Base-by-base conservation (phyloP, 108 stramenopile species). In the Nitzschia putrida region DNA sequence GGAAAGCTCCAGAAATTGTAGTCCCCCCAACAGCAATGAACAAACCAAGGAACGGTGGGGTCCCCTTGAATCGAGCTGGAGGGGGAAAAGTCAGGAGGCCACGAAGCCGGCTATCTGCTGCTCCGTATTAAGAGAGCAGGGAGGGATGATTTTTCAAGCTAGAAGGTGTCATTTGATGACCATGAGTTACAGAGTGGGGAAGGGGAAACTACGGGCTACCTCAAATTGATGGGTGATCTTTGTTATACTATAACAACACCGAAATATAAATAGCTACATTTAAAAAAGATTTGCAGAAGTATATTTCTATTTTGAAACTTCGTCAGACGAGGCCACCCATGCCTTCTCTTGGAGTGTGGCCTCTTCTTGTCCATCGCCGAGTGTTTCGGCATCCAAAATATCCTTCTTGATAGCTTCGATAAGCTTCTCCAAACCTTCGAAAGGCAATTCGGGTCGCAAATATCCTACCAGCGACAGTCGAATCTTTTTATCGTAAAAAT, bases 351-450 rank as follows among this genome's bases (percentile, higher is more conserved):
- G 13, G 7, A 77, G 10, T 11, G 63, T 60, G 20, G 22, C 12
- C 9, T 51, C 61, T 59, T 79, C 77, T 34, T 45, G 41, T n/a
- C 45, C 53, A 29, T 74, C 75, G 13, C 79, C 80, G n/a, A 84
- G 25, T 34, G 34, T 18, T 53, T 80, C 81, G 13, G 83, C 64
- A 59, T 81, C 39, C 23, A 39, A 71, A 66, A 88, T 85, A 49
- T 76, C 74, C n/a, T 83, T 71, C 63, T 95, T 95, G 39, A 95
- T 95, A 0, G 94, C 94, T 9, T 52, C 83, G 14, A 89, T 81
- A 21, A 95, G 66, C 38, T 93, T 93, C 22, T 91, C 92, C 10
- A 93, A 39, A 41, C 94, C 91, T 61, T 93, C 93, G 66, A 93
- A 96, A 8, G 92, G 92, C 44, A 91, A 61, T 57, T 96, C 95